phyloP scores from a whole-genome alignment of 2,329 filamentous ascomycete species.

The Chaetomium sp. region DNA sequence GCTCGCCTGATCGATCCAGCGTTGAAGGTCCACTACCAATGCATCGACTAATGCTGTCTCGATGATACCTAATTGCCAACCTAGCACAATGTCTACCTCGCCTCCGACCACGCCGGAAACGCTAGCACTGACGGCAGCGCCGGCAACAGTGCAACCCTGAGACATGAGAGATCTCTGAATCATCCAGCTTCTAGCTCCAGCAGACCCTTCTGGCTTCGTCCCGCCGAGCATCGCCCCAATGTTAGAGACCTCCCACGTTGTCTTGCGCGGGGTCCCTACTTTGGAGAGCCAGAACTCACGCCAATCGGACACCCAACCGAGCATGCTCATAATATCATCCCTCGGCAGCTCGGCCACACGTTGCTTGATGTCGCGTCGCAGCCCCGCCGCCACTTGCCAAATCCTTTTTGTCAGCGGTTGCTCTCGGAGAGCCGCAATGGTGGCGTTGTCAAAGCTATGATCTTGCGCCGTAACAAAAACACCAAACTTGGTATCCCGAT shows the following conservation, averaged over 20 bases:
- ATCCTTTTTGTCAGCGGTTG: constrained; percentile 25
- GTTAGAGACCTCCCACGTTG: constrained; percentile 49
- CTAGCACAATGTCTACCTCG: constrained; percentile 36
- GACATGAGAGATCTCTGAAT: constrained; percentile 44
- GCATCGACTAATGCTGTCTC: constrained; percentile 32
- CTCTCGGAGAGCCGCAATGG: constrained; percentile 25
- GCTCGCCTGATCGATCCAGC: constrained; percentile 20
- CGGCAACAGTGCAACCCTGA: constrained; percentile 40
- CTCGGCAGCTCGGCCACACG: constrained; percentile 31
- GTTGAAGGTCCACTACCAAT: constrained; percentile 33
- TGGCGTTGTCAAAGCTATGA: constrained; percentile 26
- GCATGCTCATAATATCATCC: constrained; percentile 39
- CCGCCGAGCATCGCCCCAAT: constrained; percentile 35
- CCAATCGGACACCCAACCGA: constrained; percentile 40
- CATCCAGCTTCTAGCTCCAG: constrained; percentile 23
- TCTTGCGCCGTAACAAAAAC: constrained; percentile 34
- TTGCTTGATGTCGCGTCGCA: constrained; percentile 32
- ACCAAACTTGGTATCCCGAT: constrained; percentile 30
- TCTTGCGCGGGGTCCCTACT: constrained; percentile 36
- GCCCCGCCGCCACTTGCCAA: constrained; percentile 36
- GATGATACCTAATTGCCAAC: constrained; percentile 43
- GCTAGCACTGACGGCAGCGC: constrained; percentile 39
- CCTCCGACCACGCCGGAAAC: constrained; percentile 40
- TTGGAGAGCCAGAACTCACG: constrained; percentile 34
- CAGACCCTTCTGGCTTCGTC: constrained; percentile 1